These are phyloP conservation scores for Neurospora sp. DNA, from an alignment of 2,329 filamentous ascomycete species.

Conservation along the genomic window DNA sequence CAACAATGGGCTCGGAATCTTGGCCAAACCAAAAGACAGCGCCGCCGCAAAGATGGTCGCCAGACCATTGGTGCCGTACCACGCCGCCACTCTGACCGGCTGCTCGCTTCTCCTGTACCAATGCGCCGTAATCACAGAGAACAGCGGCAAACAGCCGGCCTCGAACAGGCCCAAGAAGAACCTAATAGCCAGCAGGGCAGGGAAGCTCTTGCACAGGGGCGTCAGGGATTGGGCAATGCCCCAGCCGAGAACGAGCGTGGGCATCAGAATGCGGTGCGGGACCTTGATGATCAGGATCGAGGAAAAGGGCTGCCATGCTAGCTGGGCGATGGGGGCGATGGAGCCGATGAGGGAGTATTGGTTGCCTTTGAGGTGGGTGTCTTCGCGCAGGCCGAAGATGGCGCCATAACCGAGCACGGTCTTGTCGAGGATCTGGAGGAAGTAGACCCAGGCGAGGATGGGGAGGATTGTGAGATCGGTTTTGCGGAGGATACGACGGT, in stretches of 20 bases:
- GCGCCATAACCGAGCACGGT: conserved; percentile 46
- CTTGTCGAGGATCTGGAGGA: conserved; percentile 49
- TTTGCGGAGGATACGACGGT: conserved; percentile 47
- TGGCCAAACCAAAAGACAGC: conserved; percentile 46
- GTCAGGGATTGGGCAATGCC: conserved; percentile 30
- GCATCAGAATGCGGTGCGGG: conserved; percentile 49
- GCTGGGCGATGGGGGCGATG: conserved; percentile 48
- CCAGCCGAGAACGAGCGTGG: conserved; percentile 35
- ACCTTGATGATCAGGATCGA: conserved; percentile 51
- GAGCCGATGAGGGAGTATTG: conserved; percentile 49
- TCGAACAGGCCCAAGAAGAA: conserved; percentile 27
- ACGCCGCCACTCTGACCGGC: conserved; percentile 51
- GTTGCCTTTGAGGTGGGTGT: conserved; percentile 39
- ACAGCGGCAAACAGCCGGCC: conserved; percentile 32
- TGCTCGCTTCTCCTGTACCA: conserved; percentile 46
- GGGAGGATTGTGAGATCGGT: conserved; percentile 49
- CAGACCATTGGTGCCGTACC: conserved; percentile 53
- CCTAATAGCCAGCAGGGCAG: conserved; percentile 18
- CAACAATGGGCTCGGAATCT: no score
- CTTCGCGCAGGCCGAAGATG: conserved; percentile 41
- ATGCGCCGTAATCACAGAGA: conserved; percentile 36
- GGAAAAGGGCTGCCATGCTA: conserved; percentile 51
- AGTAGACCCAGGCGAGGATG: conserved; percentile 48
- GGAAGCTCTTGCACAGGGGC: conserved; percentile 19
- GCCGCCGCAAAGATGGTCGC: conserved; percentile 47